These are phyloP conservation scores for Pulicaria dysenterica DNA, from an alignment of 129 eudicot genomes.

Conservation along the genomic window DNA sequence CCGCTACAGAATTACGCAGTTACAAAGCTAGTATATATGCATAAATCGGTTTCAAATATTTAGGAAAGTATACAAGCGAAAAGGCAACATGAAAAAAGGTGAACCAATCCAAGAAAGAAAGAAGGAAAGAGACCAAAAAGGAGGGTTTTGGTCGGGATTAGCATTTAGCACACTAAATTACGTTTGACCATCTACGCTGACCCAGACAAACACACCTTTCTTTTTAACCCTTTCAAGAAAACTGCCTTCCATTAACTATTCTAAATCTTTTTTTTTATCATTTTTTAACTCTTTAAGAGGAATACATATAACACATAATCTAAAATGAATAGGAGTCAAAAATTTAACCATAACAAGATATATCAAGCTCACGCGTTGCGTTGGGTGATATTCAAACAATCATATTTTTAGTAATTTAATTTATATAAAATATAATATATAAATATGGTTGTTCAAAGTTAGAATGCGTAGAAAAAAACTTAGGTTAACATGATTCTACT, in stretches of 20 bases:
- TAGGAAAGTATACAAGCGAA: background rate
- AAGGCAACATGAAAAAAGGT: constrained; percentile 24
- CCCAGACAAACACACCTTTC: constrained; percentile 24
- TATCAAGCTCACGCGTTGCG: too few species aligned
- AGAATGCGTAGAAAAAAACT: too few species aligned
- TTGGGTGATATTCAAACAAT: too few species aligned
- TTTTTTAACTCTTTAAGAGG: background rate
- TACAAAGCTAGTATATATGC: too few species aligned
- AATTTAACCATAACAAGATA: too few species aligned
- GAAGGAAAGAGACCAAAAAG: constrained; percentile 27
- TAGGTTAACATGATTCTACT: too few species aligned
- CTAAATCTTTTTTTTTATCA: background rate
- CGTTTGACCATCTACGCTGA: constrained; percentile 16
- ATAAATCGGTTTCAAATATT: background rate
- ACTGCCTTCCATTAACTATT: constrained; percentile 22
- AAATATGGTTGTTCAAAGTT: too few species aligned
- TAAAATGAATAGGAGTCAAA: too few species aligned
- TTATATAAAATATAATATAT: too few species aligned
- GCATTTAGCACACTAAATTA: constrained; percentile 27
- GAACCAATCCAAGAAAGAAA: constrained; percentile 17
- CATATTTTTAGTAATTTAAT: too few species aligned
- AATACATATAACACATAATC: too few species aligned
- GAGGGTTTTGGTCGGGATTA: constrained; percentile 35
- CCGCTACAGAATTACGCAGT: too few species aligned
- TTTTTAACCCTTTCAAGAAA: constrained; percentile 27